These are phyloP conservation scores for Ettlia oleoabundans DNA, from an alignment of 139 green algal species.

Conservation along the genomic window DNA sequence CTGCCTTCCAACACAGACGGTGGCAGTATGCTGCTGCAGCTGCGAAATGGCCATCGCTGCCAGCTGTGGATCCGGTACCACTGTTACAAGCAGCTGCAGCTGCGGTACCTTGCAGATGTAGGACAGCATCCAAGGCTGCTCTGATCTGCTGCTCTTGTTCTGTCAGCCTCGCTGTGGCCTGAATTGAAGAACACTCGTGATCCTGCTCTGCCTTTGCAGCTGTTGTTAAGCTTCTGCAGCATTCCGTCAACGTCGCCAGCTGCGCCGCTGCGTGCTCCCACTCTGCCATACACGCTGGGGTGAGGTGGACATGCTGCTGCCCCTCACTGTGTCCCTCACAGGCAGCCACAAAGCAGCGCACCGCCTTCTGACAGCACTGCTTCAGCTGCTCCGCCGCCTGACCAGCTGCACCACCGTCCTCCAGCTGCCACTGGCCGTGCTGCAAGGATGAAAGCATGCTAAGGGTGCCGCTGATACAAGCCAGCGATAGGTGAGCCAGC, in stretches of 20 bases:
- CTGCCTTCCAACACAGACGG: conserved; percentile 9
- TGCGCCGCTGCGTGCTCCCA: neutral
- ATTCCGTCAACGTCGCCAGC: neutral
- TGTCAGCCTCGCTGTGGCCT: too few species aligned
- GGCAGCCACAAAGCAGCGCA: conserved; percentile 15
- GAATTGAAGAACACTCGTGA: too few species aligned
- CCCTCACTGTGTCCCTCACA: neutral
- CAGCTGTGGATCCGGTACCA: neutral
- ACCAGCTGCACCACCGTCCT: too few species aligned
- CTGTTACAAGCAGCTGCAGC: too few species aligned
- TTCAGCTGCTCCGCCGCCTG: neutral
- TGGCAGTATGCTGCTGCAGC: conserved; percentile 5
- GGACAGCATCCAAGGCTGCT: neutral
- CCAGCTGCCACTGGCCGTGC: too few species aligned
- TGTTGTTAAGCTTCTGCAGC: neutral
- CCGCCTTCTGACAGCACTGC: neutral
- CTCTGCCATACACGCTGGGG: neutral
- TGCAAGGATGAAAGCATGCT: neutral
- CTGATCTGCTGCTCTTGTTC: neutral
- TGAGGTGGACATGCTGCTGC: neutral
- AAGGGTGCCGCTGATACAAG: neutral
- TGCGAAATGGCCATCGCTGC: neutral
- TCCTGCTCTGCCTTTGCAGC: neutral
- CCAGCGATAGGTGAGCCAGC: conserved; percentile 1
- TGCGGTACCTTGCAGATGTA: neutral